Base-by-base conservation (phyloP, 176 grass and related monocot species). In the Oryza meridionalis region DNA sequence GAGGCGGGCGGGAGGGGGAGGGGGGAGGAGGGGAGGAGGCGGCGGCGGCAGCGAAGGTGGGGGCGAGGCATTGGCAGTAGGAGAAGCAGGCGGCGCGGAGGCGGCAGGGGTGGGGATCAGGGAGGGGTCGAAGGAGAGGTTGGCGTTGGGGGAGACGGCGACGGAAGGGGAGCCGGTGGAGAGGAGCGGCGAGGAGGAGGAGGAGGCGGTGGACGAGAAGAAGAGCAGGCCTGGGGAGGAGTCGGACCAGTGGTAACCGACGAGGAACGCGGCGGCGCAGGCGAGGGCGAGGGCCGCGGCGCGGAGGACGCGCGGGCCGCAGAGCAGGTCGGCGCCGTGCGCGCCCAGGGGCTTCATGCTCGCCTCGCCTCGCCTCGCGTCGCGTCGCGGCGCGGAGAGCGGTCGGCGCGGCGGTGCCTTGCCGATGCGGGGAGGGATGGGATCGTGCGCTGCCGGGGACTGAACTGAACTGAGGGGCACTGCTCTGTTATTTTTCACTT, bases 201-300 rank as follows among this genome's bases (percentile, higher is more conserved):
- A 13, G 79, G 84, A 40, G 58, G 33, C 33, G 33, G 62, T 10
- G 79, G 72, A 83, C 1, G 86, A 93, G 85, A 84, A 93, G 84
- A 96, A 86, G 44, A 86, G 68, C 25, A 93, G 89, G 51, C 81
- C 87, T 5, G 73, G 67, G 44, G 80, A 83, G 73, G 88, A 42
- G 69, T 88, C 81, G 75, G 84, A 84, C 96, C 96, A 94, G 85
- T 88, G 78, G 84, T 88, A 91, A 72, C 91, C 96, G 70, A 93
- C 71, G 81, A 93, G 90, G 89, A 98, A 98, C 86, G 87, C 88
- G 64, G 90, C 80, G 76, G 87, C 55, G 77, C 91, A 85, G 64
- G 87, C 91, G 67, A 88, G 17, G 67, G 87, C 89, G 91, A 98
- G 55, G 45, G 81, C 79, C 69, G 77, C 47, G 73, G 77, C 64